These are phyloP conservation scores for Pseudoperonospora humuli DNA, from an alignment of 352 stramenopile genomes.

Conservation along the genomic window DNA sequence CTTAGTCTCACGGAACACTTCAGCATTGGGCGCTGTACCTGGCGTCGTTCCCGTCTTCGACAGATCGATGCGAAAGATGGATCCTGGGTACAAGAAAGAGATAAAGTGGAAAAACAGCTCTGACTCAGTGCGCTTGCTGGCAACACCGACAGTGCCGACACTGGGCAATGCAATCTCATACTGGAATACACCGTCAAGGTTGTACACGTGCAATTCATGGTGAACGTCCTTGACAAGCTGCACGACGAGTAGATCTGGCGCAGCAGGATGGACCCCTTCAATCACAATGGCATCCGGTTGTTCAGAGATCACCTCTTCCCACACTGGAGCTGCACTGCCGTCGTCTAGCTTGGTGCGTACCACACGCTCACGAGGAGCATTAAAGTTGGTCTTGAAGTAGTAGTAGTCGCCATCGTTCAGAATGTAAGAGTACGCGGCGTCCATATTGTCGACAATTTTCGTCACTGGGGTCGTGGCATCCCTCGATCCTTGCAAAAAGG, in stretches of 20 bases:
- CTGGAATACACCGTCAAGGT: slow-evolving; percentile 62
- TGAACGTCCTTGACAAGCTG: slow-evolving; percentile 80
- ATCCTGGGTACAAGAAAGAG: slow-evolving; percentile 77
- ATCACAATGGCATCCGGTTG: slow-evolving; percentile 68
- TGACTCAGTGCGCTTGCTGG: slow-evolving; percentile 62
- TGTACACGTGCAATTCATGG: slow-evolving; percentile 74
- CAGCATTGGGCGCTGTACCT: slow-evolving; percentile 16
- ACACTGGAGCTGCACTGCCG: slow-evolving; percentile 22
- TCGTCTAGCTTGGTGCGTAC: slow-evolving; percentile 41
- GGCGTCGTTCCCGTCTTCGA: slow-evolving; percentile 14
- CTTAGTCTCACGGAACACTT: slow-evolving; percentile 71
- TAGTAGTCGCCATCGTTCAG: slow-evolving; percentile 83
- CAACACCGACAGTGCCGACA: slow-evolving; percentile 57
- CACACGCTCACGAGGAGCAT: slow-evolving; percentile 75
- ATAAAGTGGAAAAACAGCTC: slow-evolving; percentile 89
- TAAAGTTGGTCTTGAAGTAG: slow-evolving; percentile 82
- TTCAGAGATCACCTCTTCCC: slow-evolving; percentile 81
- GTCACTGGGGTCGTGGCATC: slow-evolving; percentile 38
- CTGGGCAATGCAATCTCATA: slow-evolving; percentile 63
- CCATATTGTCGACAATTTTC: slow-evolving; percentile 85
- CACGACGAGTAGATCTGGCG: slow-evolving; percentile 62
- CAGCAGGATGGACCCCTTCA: slow-evolving; percentile 53
- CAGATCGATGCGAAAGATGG: slow-evolving; percentile 70
- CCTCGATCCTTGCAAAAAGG: slow-evolving; percentile 31
- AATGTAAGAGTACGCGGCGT: slow-evolving; percentile 77